Evolutionary conservation across 2,329 filamentous ascomycete species (phyloP), one percentile per base, ranked within the genome.

Genomic region (Aureobasidium leucospermi): DNA sequence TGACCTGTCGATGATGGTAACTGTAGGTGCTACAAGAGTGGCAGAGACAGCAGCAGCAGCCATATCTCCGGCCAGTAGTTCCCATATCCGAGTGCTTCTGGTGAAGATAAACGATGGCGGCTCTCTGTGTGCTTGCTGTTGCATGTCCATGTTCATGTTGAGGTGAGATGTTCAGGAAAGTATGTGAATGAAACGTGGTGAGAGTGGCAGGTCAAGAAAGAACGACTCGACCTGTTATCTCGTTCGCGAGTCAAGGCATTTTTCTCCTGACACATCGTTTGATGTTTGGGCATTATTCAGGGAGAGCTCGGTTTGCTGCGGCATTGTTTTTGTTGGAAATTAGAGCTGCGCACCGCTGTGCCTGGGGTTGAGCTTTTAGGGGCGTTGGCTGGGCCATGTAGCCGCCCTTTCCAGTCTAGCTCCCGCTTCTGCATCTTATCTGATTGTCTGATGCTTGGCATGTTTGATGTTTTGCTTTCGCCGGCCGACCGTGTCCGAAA

Each of bases 1-100:
- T 55, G 58, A 68, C 68, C 67, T 66, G 48, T 70, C 68, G 47
- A 70, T 68, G 10, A 65, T 65, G 56, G 68, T 66, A 8, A 69
- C 64, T 15, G 65, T 38, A 6, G 67, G 66, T 34, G 65, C 67
- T 23, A 69, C 65, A 41, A 68, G 36, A 39, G 65, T 67, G 36
- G 68, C 65, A 1, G 67, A 67, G 13, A 70, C 52, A 38, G 63
- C 62, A 23, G 67, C 68, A 16, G 67, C 65, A 43, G 63, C 62
- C 10, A 68, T 4, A 36, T 70, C 67, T 61, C 67, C 67, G 43
- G 62, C 63, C 43, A 70, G 5, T 15, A 59, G n/a, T 43, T 59
- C 56, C 45, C 46, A 59, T 43, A 59, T 49, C n/a, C 46, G 45
- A 5, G 45, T 59, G 31, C 46, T 51, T 19, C 46, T 49, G 56